Conservation (phyloP, 495 filamentous ascomycete genomes). For the Aspergillus cavernicola region DNA sequence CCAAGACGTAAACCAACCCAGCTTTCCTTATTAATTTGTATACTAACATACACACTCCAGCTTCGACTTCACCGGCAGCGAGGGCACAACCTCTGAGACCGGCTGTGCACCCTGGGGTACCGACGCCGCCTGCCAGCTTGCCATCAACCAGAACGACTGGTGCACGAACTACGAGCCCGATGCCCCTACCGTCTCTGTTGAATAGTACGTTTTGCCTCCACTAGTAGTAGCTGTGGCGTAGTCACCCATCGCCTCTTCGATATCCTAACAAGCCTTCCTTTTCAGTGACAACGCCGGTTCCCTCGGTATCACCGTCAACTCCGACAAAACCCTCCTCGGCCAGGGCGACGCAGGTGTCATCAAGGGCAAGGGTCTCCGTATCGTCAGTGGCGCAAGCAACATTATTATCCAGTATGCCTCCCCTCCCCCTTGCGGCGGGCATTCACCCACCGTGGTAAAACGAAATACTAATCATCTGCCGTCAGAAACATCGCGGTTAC, state of each 20-base stretch:
- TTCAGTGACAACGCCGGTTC: slow-evolving; percentile 38
- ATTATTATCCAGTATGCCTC: slow-evolving; percentile 42
- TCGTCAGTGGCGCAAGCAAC: slow-evolving; percentile 42
- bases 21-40: background rate
- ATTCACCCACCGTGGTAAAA: background rate
- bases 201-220: slow-evolving; percentile 35
- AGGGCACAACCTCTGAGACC: slow-evolving; percentile 37
- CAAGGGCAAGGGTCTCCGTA: slow-evolving; percentile 43
- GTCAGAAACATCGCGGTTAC: slow-evolving; percentile 44
- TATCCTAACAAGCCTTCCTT: no score
- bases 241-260: no score
- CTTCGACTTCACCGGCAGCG: slow-evolving; percentile 42
- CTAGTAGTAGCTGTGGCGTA: no score
- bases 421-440: no score
- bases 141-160: slow-evolving; percentile 52
- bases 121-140: slow-evolving; percentile 42
- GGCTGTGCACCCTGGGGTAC: slow-evolving; percentile 49
- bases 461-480: background rate
- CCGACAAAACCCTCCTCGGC: slow-evolving; percentile 45
- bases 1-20: slow-evolving; percentile 22
- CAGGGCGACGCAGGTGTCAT: slow-evolving; percentile 35
- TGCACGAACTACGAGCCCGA: slow-evolving; percentile 39
- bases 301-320: slow-evolving; percentile 42
- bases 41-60: background rate
- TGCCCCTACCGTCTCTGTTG: slow-evolving; percentile 34